A percentile compares a stretch with the other conserved stretches of the same genome.
phyloP scores from a whole-genome alignment of 306 rosid genomes.

The Alnus rubra region DNA sequence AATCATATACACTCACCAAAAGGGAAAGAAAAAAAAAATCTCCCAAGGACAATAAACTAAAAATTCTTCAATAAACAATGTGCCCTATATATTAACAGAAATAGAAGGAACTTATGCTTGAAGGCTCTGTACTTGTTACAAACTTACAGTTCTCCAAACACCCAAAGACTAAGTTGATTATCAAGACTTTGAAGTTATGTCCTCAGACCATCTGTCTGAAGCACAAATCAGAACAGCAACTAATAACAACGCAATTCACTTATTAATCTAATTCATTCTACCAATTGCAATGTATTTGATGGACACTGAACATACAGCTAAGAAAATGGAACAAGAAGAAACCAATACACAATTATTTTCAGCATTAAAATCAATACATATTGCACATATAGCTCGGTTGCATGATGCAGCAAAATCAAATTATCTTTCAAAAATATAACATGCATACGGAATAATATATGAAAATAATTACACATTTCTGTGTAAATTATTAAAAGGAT shows the following conservation, averaged over 20 bases:
- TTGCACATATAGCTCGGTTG: neutral
- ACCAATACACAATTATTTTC: neutral
- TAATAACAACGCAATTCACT: neutral
- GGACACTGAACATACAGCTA: neutral
- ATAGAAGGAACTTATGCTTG: neutral
- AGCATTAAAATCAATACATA: neutral
- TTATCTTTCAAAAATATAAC: neutral
- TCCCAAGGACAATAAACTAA: neutral
- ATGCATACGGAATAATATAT: neutral
- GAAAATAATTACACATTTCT: neutral
- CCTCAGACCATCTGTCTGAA: neutral
- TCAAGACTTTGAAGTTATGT: neutral
- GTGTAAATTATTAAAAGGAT: neutral
- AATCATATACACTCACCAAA: neutral
- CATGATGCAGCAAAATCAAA: neutral
- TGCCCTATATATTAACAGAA: no score
- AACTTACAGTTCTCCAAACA: neutral
- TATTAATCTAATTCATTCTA: neutral
- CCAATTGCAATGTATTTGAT: neutral
- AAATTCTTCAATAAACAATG: no score
- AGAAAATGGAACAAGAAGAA: neutral
- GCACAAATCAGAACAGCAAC: neutral
- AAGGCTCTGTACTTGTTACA: neutral
- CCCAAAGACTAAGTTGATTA: neutral
- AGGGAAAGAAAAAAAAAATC: no score